A percentile compares a stretch with the other conserved stretches of the same genome.
These are phyloP conservation scores for Candida ulmi DNA, from an alignment of 805 yeast species.

Conservation along the genomic window DNA sequence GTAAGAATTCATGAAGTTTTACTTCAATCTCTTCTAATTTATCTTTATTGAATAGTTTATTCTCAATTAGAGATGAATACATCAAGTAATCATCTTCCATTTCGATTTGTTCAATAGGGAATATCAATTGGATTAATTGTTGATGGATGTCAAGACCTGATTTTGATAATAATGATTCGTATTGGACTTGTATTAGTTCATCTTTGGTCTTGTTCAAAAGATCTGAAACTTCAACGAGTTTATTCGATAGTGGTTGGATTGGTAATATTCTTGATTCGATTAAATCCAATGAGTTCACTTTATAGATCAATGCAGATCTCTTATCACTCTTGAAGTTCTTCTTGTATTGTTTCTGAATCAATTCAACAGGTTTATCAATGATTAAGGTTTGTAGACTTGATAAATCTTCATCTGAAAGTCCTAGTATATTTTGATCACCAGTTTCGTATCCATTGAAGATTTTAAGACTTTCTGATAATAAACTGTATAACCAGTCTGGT, in stretches of 20 bases:
- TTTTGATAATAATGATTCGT: conserved; percentile 39
- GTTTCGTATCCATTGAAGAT: conserved; percentile 27
- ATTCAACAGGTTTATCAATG: conserved; percentile 34
- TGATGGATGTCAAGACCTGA: conserved; percentile 54
- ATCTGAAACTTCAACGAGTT: conserved; percentile 28
- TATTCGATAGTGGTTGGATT: conserved; percentile 31
- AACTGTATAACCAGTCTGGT: conserved; percentile 79
- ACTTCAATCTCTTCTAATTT: conserved; percentile 38
- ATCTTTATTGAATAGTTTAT: conserved; percentile 45
- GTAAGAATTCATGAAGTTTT: conserved; percentile 46
- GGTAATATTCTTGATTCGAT: conserved; percentile 47
- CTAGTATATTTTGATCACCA: conserved; percentile 28
- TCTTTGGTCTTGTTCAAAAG: conserved; percentile 30
- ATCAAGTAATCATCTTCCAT: conserved; percentile 55
- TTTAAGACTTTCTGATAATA: conserved; percentile 53
- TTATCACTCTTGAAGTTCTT: conserved; percentile 22
- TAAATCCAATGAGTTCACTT: conserved; percentile 56
- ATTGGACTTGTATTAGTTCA: conserved; percentile 40
- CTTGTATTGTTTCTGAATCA: conserved; percentile 23
- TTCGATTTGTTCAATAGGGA: conserved; percentile 44
- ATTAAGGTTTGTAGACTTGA: conserved; percentile 34
- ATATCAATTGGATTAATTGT: conserved; percentile 68
- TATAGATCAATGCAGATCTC: conserved; percentile 33
- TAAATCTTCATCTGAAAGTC: conserved; percentile 31
- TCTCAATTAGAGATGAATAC: conserved; percentile 61